phyloP scores from a whole-genome alignment of 345 rosid genomes.

The Streptanthus diversifolius region DNA sequence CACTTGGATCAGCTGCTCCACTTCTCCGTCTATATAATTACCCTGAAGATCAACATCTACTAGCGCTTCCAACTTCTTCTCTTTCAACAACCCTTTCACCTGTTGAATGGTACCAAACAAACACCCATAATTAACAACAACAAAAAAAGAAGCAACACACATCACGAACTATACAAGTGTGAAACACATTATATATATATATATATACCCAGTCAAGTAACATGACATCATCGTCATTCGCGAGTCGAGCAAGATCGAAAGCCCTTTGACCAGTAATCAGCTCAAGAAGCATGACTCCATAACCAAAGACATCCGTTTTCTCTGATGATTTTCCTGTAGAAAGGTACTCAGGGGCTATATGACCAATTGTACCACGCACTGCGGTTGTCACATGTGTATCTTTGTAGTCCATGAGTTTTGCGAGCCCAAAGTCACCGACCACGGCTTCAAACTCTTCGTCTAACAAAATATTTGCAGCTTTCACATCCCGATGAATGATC shows the following conservation, averaged over 20 bases:
- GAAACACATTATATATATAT: background rate
- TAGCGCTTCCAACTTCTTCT: constrained; percentile 67
- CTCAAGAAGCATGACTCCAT: constrained; percentile 92
- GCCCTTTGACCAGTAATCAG: constrained; percentile 93
- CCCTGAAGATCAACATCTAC: constrained; percentile 74
- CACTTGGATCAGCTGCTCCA: constrained; percentile 87
- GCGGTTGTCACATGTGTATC: constrained; percentile 98
- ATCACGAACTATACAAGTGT: background rate
- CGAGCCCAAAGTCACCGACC: constrained; percentile 95
- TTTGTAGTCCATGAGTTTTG: constrained; percentile 92
- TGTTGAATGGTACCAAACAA: constrained; percentile 26
- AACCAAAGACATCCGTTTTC: constrained; percentile 95
- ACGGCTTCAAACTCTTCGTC: constrained; percentile 94
- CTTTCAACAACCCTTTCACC: constrained; percentile 95
- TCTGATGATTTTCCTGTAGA: constrained; percentile 98
- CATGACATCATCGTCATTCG: constrained; percentile 95
- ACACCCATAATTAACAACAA: constrained; percentile 3
- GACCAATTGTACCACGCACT: constrained; percentile 96
- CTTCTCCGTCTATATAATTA: constrained; percentile 69
- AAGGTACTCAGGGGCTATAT: constrained; percentile 96
- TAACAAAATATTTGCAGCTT: constrained; percentile 92
- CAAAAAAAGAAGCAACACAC: background rate
- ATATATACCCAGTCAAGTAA: constrained; percentile 85
- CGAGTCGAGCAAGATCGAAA: constrained; percentile 83
- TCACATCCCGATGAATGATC: constrained; percentile 97